Evolutionary conservation across 23 red algal species (phyloP).

Genomic region (Gracilaria gracilis): DNA sequence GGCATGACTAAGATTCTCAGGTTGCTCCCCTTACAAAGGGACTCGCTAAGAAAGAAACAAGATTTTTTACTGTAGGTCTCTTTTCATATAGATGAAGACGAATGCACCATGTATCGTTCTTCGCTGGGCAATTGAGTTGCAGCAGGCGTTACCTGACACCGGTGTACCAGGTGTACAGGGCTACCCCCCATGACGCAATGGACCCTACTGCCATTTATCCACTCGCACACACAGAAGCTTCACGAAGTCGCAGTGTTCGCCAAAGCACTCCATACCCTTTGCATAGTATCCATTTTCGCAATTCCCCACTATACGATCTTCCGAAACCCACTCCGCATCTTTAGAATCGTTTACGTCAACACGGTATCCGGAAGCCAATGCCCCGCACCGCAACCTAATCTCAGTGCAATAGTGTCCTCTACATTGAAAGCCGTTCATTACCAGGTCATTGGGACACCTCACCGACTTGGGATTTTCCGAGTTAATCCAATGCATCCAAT

Average conservation of each 20-base stretch:
- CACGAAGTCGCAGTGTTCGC: slow-evolving; percentile 14
- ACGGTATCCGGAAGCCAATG: neutral
- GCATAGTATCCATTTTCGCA: slow-evolving; percentile 29
- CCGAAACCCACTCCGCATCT: slow-evolving; percentile 3
- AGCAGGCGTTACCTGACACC: too few relatives aligned
- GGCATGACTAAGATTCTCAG: too few relatives aligned
- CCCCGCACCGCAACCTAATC: slow-evolving; percentile 5
- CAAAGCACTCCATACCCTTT: slow-evolving; percentile 3
- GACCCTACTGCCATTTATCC: slow-evolving; percentile 10
- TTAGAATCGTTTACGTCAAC: neutral
- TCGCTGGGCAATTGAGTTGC: too few relatives aligned
- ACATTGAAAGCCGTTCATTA: slow-evolving; percentile 27
- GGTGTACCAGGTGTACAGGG: too few relatives aligned
- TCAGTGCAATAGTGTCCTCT: slow-evolving; percentile 5
- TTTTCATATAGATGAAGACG: too few relatives aligned
- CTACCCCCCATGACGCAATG: too few relatives aligned
- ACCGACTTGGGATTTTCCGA: neutral
- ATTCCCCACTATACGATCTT: neutral
- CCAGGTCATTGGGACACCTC: neutral
- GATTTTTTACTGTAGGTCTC: too few relatives aligned
- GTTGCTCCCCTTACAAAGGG: too few relatives aligned
- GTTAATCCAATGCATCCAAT: neutral
- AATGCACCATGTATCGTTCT: too few relatives aligned
- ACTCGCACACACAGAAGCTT: slow-evolving; percentile 13
- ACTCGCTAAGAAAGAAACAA: too few relatives aligned